Evolutionary conservation across 495 filamentous ascomycete genomes (phyloP), one percentile per base, ranked within the genome.

Genomic region (Penicillium coffeae): DNA sequence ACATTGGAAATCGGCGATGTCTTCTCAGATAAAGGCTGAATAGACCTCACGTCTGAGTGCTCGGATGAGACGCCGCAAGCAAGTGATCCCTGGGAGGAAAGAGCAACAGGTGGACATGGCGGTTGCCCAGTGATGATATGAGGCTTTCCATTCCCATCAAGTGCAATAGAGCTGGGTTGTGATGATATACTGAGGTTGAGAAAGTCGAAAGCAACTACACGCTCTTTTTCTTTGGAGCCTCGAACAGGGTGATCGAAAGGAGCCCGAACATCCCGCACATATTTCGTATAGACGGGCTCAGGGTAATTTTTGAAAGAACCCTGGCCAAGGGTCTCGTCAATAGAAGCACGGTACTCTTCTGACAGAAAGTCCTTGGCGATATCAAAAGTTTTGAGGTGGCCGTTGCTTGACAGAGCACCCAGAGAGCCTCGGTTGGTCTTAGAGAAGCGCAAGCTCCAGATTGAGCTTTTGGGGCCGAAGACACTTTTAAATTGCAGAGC

Each of bases 131-230:
- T 76, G n/a, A 74, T 52, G 18, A 90, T 78, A 13, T 82, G 82
- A 38, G 90, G 75, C 2, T 72, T 64, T n/a, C 86, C 83, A 60
- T 81, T 82, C 4, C 82, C 83, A 38, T 84, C 77, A 13, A 91
- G 68, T 4, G 84, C 82, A 50, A 95, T 70, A 27, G 82, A 75
- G 39, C 81, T 80, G 16, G 86, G 81, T 40, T 83, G 83, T 35
- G 83, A 67, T 8, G 78, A 69, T 1, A 75, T 38, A 69, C 78
- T 83, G 68, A 74, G 79, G 60, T 58, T 87, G 45, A 94, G 73
- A 74, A 89, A 95, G 58, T 96, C 91, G 63, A 95, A 96, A 1
- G 86, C 87, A 0, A 93, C 85, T 22, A 96, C 80, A 13, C 84
- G 78, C 35, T 85, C 76, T 8, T 78, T 71, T 66, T 83, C 70